These are phyloP conservation scores for Citrullus amarus DNA, from an alignment of 306 rosid species.

Conservation along the genomic window DNA sequence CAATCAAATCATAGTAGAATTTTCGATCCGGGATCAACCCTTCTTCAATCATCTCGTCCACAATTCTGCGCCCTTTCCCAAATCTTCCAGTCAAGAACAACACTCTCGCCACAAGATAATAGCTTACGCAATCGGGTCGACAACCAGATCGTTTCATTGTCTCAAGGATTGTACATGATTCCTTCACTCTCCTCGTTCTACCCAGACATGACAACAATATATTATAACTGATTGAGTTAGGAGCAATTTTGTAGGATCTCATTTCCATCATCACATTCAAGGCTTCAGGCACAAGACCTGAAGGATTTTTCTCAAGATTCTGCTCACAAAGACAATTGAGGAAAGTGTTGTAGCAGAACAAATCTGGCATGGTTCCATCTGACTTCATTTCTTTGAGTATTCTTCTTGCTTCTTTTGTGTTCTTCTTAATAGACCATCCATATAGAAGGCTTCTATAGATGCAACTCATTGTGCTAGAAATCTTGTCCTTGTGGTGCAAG, in stretches of 20 bases:
- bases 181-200: constrained; percentile 65
- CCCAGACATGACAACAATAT: constrained; percentile 62
- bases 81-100: constrained; percentile 54
- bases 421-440: constrained; percentile 75
- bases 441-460: constrained; percentile 54
- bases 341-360: constrained; percentile 59
- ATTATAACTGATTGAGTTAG: constrained; percentile 54
- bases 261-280: constrained; percentile 78
- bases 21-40: constrained; percentile 49
- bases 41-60: constrained; percentile 55
- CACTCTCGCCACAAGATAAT: constrained; percentile 58
- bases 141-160: constrained; percentile 46
- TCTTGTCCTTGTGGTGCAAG: constrained; percentile 61
- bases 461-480: constrained; percentile 29
- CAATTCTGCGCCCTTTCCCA: constrained; percentile 60
- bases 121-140: constrained; percentile 54
- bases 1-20: constrained; percentile 73
- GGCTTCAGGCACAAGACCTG: constrained; percentile 78
- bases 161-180: constrained; percentile 53
- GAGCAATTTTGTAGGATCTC: constrained; percentile 43
- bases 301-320: constrained; percentile 55
- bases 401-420: constrained; percentile 74
- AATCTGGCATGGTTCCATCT: constrained; percentile 43
- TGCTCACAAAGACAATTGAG: constrained; percentile 64
- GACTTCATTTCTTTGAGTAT: constrained; percentile 68